These are phyloP conservation scores for Epicoccum sorghinum DNA, from an alignment of 2,329 filamentous ascomycete genomes.

Conservation along the genomic window DNA sequence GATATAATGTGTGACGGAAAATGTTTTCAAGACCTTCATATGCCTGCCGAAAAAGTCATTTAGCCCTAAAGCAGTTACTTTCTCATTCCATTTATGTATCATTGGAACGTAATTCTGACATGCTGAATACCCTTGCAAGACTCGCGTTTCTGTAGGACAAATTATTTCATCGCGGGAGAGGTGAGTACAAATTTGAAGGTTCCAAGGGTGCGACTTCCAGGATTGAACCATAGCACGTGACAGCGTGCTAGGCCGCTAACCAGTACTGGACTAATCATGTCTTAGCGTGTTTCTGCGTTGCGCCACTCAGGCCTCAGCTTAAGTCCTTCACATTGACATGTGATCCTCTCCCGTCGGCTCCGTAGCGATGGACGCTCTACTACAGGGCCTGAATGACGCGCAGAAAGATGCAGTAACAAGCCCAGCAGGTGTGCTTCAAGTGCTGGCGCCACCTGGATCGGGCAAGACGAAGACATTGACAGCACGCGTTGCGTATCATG, in stretches of 20 bases:
- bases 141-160: too few species aligned
- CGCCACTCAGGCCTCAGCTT: conserved; percentile 2
- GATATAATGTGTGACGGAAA: too few species aligned
- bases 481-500: conserved; percentile 86
- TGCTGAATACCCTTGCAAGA: too few species aligned
- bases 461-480: conserved; percentile 97
- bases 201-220: too few species aligned
- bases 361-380: conserved; percentile 58
- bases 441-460: conserved; percentile 68
- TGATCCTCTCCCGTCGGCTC: conserved; percentile 13
- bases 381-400: conserved; percentile 68
- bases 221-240: neutral
- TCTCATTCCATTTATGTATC: too few species aligned
- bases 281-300: neutral
- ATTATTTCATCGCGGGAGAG: too few species aligned
- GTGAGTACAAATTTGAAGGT: too few species aligned
- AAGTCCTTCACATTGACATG: conserved; percentile 8
- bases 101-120: too few species aligned
- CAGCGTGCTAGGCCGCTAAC: neutral
- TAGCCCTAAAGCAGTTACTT: too few species aligned
- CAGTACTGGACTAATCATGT: too few species aligned
- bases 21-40: too few species aligned
- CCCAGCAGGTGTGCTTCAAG: conserved; percentile 63
- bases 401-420: conserved; percentile 70
- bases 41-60: too few species aligned